Evolutionary conservation across 2,329 filamentous ascomycete species (phyloP).

Genomic region (Fusarium algeriense): DNA sequence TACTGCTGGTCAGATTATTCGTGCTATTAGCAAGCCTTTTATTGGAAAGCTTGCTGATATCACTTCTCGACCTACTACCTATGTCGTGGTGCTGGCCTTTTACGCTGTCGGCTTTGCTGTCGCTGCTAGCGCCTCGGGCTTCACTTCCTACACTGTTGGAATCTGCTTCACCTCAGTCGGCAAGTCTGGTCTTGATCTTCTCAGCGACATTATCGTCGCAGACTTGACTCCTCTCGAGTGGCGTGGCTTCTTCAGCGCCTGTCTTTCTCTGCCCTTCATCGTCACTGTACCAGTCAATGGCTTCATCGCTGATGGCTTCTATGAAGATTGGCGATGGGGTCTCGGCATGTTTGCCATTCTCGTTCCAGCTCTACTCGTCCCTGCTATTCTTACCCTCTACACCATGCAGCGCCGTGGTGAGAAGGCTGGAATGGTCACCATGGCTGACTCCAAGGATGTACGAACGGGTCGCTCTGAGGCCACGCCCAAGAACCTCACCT

Average conservation of each 20-base stretch:
- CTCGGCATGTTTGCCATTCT: conserved; percentile 73
- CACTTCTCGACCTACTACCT: conserved; percentile 55
- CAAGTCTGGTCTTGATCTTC: conserved; percentile 54
- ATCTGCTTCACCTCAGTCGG: conserved; percentile 54
- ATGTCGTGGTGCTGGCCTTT: conserved; percentile 55
- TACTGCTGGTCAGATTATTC: conserved; percentile 52
- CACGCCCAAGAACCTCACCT: conserved; percentile 17
- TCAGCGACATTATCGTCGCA: conserved; percentile 54
- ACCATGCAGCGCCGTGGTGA: conserved; percentile 70
- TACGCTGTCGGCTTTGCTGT: conserved; percentile 52
- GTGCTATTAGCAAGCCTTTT: conserved; percentile 55
- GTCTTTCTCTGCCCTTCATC: conserved; percentile 48
- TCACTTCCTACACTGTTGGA: conserved; percentile 52
- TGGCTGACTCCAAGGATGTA: conserved; percentile 45
- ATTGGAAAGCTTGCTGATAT: conserved; percentile 55
- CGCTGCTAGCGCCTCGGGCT: conserved; percentile 49
- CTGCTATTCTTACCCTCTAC: conserved; percentile 67
- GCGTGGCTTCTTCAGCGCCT: conserved; percentile 53
- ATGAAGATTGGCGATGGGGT: conserved; percentile 70
- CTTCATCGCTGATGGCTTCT: conserved; percentile 56
- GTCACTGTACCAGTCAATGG: conserved; percentile 57
- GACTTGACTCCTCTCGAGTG: conserved; percentile 54
- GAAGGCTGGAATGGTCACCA: conserved; percentile 61
- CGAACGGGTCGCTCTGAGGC: conserved; percentile 25
- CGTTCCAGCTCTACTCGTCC: conserved; percentile 67